Conservation (phyloP, 2,329 filamentous ascomycete genomes). For the Ophiostoma quercus region DNA sequence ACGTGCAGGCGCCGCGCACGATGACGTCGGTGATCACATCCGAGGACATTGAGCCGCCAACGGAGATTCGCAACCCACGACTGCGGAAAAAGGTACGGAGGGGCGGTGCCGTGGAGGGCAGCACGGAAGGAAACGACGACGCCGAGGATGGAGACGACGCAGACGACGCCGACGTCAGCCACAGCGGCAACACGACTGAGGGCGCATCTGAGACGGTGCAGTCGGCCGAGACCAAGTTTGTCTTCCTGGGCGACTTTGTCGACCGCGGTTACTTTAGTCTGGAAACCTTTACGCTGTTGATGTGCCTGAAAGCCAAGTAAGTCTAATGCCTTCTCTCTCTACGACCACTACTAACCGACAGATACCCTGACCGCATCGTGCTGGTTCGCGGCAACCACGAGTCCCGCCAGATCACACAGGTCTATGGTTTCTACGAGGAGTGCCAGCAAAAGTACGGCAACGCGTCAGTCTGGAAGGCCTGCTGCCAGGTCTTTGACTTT, state of each 20-base stretch:
- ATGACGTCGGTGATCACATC: conserved; percentile 72
- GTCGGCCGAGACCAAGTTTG: conserved; percentile 52
- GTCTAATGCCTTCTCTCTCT: neutral
- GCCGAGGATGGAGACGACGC: neutral
- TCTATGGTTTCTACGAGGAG: conserved; percentile 98
- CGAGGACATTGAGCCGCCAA: conserved; percentile 88
- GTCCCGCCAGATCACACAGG: conserved; percentile 94
- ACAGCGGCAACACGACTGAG: conserved; percentile 36
- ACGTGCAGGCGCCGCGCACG: conserved; percentile 62
- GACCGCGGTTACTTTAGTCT: conserved; percentile 96
- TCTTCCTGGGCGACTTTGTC: conserved; percentile 82
- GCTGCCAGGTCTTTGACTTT: conserved; percentile 99
- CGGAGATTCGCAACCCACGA: conserved; percentile 81
- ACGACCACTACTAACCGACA: conserved; percentile 38
- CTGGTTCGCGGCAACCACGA: conserved; percentile 98
- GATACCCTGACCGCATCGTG: conserved; percentile 92
- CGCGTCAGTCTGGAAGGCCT: conserved; percentile 99
- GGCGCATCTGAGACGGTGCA: conserved; percentile 36
- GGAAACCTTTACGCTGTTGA: conserved; percentile 93
- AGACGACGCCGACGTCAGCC: conserved; percentile 28
- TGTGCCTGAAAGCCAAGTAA: conserved; percentile 79
- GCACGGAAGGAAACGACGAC: conserved; percentile 37
- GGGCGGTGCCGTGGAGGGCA: conserved; percentile 37
- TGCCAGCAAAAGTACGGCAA: conserved; percentile 98
- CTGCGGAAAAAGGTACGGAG: conserved; percentile 76